These are phyloP conservation scores for Carex cristatella DNA, from an alignment of 176 grass and related monocot species.

Conservation along the genomic window DNA sequence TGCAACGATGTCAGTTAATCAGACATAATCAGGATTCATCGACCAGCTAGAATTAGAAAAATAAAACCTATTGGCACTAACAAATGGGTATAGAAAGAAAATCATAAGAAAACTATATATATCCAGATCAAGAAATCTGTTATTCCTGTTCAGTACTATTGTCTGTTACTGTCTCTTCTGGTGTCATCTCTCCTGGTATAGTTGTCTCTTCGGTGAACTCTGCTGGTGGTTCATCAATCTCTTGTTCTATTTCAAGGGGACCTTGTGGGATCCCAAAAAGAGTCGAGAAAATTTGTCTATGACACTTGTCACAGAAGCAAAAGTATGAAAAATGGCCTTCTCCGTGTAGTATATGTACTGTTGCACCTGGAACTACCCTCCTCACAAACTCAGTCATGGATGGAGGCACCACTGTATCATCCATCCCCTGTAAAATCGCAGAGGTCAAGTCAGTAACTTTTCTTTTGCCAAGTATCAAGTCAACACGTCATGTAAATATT, in stretches of 20 bases:
- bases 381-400: conserved; percentile 57
- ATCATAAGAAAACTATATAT: conserved; percentile 17
- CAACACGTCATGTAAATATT: not conserved
- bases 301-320: conserved; percentile 86
- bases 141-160: conserved; percentile 42
- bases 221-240: conserved; percentile 16
- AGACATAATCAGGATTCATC: not conserved
- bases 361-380: conserved; percentile 67
- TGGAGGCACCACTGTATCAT: conserved; percentile 77
- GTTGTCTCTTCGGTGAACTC: conserved; percentile 35
- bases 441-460: not conserved
- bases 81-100: not conserved
- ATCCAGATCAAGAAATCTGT: conserved; percentile 33
- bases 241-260: conserved; percentile 25
- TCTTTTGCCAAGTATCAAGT: not conserved
- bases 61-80: not conserved
- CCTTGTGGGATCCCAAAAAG: conserved; percentile 89
- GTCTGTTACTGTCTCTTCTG: not conserved
- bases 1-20: not conserved
- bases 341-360: conserved; percentile 60
- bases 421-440: conserved; percentile 57
- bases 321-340: conserved; percentile 99
- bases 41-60: conserved; percentile 6
- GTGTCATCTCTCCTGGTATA: not conserved
- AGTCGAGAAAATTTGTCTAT: conserved; percentile 89